Conservation (phyloP, 192 early-diverging fungal genomes). For the Podila epicladia region DNA sequence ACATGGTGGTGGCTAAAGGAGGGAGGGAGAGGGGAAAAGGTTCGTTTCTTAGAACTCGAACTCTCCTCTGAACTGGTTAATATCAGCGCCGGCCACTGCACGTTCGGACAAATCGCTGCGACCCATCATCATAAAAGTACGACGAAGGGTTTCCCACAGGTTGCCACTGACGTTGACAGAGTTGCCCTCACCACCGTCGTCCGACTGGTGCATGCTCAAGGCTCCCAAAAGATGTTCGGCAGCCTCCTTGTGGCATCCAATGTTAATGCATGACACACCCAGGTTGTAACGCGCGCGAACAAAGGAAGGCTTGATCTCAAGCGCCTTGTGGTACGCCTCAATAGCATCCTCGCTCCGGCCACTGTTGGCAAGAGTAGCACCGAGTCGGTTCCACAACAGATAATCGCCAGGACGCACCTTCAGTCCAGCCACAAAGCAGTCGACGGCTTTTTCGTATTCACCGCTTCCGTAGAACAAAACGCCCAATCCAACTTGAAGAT, state of each 20-base stretch:
- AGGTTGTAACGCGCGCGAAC: conserved; percentile 98
- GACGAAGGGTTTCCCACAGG: conserved; percentile 71
- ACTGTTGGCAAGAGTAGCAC: conserved; percentile 95
- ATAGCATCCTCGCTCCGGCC: conserved; percentile 81
- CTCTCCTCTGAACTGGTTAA: conserved; percentile 66
- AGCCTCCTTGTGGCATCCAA: conserved; percentile 91
- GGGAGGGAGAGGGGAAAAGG: neutral
- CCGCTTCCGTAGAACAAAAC: conserved; percentile 92
- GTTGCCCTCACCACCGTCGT: conserved; percentile 45
- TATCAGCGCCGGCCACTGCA: conserved; percentile 57
- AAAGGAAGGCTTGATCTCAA: conserved; percentile 94
- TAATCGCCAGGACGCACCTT: conserved; percentile 87
- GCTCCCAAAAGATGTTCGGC: conserved; percentile 93
- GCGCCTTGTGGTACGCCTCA: conserved; percentile 93
- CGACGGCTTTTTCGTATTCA: conserved; percentile 95
- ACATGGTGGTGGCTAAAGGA: neutral
- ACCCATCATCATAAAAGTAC: conserved; percentile 68
- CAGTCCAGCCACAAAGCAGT: conserved; percentile 95
- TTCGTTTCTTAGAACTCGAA: conserved; percentile 65
- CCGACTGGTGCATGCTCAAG: conserved; percentile 78
- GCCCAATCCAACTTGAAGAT: conserved; percentile 95
- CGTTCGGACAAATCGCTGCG: conserved; percentile 69
- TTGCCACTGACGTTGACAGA: conserved; percentile 70
- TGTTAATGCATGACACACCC: conserved; percentile 93
- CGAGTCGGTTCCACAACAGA: conserved; percentile 95